phyloP scores from a whole-genome alignment of 2,329 filamentous ascomycete species.

The Sporothrix pallida region DNA sequence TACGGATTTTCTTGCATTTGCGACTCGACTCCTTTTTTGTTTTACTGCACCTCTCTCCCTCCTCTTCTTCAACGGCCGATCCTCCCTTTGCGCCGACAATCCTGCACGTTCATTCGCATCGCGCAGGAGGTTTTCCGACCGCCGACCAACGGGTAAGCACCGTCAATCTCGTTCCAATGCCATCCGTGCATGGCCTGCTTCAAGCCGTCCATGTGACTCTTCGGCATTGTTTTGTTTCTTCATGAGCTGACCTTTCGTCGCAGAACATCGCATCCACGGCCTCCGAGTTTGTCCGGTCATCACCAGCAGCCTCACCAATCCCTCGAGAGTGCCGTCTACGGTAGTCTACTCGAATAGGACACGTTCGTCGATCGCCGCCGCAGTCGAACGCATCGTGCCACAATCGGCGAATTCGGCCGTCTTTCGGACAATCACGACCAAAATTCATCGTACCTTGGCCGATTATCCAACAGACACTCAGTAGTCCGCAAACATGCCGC shows the following conservation, averaged over 20 bases:
- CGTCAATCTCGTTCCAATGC: background rate
- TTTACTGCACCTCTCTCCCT: background rate
- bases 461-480: constrained; percentile 36
- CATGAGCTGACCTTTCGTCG: constrained; percentile 4
- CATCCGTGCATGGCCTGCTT: background rate
- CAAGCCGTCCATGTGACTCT: background rate
- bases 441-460: constrained; percentile 22
- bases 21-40: background rate
- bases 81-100: constrained; percentile 7
- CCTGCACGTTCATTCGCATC: background rate
- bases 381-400: background rate
- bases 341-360: background rate
- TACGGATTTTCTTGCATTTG: background rate
- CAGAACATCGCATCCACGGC: constrained; percentile 50
- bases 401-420: background rate
- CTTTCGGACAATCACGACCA: constrained; percentile 31
- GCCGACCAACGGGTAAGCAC: constrained; percentile 35
- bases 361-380: constrained; percentile 9
- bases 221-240: background rate
- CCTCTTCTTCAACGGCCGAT: background rate
- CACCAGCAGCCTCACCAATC: constrained; percentile 48
- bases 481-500: constrained; percentile 33
- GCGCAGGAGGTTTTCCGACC: constrained; percentile 33
- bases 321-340: constrained; percentile 43
- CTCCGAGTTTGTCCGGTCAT: constrained; percentile 55